Evolutionary conservation across 2,329 filamentous ascomycete genomes (phyloP), one percentile per base, ranked within the genome.

Genomic region (Mariannaea sp.): DNA sequence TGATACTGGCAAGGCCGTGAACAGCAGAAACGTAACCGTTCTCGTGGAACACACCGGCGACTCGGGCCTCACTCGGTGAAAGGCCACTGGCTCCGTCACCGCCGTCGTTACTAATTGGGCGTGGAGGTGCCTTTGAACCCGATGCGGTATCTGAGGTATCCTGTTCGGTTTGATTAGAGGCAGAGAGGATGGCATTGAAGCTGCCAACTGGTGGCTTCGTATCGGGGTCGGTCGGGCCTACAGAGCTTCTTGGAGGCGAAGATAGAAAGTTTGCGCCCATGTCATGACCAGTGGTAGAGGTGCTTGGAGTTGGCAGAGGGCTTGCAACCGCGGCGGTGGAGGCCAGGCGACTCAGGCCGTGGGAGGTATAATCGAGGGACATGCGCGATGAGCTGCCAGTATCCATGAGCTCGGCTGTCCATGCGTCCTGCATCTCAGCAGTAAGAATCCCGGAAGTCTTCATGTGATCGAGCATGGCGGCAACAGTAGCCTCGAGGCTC

Each of bases 31-130:
- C 67, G 33, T 65, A 68, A 1, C 70, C 70, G 41, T 71, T 65
- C 35, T 71, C 65, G 22, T 71, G 68, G 30, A 70, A 70, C 0
- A 71, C 68, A 12, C 70, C 70, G 1, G 70, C 70, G 17, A 72
- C 67, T 32, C 67, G 65, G 1, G 70, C 70, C 56, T 72, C 70
- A 9, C 67, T 68, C 8, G 70, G 69, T 0, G 70, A 72, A 3
- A 71, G 39, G 5, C 65, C 63, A 4, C 56, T 65, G 1, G 33
- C 51, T 13, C 64, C 64, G 14, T 66, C 64, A n/a, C 64, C 64
- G 24, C 64, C 64, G 19, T 66, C 64, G 40, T 66, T 66, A 46
- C 64, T 66, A 20, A 66, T 65, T 13, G 64, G 64, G 1, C 64
- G 64, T 19, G 59, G 53, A 0, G 41, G 26, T 17, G 38, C 41